Base-by-base conservation (phyloP, 148 eudicot genomes). In the Heliamphora exappendiculata region DNA sequence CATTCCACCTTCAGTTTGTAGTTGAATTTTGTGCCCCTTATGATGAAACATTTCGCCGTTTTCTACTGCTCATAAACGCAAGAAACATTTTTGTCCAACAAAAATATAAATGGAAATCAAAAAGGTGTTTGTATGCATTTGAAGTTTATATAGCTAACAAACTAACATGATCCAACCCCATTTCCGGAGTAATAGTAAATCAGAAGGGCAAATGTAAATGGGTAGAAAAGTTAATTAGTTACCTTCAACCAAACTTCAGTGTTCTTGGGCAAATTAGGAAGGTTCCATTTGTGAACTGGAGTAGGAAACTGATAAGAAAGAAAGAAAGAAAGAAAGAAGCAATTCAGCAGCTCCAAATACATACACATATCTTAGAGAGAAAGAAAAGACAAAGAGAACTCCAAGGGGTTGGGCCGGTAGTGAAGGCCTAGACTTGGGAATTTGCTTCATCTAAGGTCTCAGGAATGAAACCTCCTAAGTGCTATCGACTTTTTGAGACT, bases 221-320 rank as follows among this genome's bases (percentile, higher is more conserved):
- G 37, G 17, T 17, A 22, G 62, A 53, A 71, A 51, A 19, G 37
- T 24, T 22, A 74, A 50, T n/a, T 22, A 12, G 45, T 65, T 81
- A 95, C 98, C 98, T 95, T 95, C 78, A 95, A 65, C 95, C 94
- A 95, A 77, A 95, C 86, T 83, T 92, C 88, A 3, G 96, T 91
- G 63, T 82, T 75, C 44, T 76, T 74, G 6, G 98, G 97, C 84
- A 95, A 82, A 88, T 95, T 90, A 31, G 96, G 98, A 78, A 95
- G 91, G 81, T 89, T 89, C 98, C 98, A 95, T 70, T 79, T 89
- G 89, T 95, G 98, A 79, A 95, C 89, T 45, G 98, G 98, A 79
- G 97, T 92, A 45, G 98, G 98, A 84, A 89, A 83, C 98, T 95
- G 89, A 51, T 67, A 62, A 78, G 31, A 63, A 66, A 16, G 19